These are phyloP conservation scores for Phaffia tasmanica DNA, from an alignment of 768 basidiomycete species.

Conservation along the genomic window DNA sequence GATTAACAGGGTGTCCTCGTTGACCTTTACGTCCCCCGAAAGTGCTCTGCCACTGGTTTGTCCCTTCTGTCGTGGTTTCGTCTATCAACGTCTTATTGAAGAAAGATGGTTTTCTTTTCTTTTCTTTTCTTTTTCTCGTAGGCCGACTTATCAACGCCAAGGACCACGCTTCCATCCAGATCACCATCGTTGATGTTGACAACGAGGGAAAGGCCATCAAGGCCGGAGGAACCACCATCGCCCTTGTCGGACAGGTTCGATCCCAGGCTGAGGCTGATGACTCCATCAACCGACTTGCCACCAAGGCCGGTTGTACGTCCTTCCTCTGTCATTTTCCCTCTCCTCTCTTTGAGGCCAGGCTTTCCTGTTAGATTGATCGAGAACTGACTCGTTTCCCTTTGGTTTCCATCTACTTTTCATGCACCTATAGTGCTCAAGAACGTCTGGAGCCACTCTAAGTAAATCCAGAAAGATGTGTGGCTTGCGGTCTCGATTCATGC, in stretches of 20 bases:
- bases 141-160: constrained; percentile 95
- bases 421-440: constrained; percentile 70
- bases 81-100: not conserved
- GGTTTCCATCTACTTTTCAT: constrained; percentile 3
- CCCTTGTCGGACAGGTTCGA: constrained; percentile 85
- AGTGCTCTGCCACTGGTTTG: constrained; percentile 84
- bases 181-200: constrained; percentile 90
- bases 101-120: not conserved
- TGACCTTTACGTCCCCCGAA: constrained; percentile 99
- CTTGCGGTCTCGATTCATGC: too few relatives aligned
- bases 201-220: constrained; percentile 52
- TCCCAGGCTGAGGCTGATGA: constrained; percentile 95
- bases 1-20: constrained; percentile 76
- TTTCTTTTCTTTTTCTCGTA: constrained; percentile 35
- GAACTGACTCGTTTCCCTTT: not conserved
- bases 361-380: not conserved
- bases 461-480: constrained; percentile 34
- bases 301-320: constrained; percentile 79
- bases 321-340: not conserved
- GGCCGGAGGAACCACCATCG: constrained; percentile 61
- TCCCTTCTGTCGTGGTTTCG: constrained; percentile 38
- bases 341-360: not conserved
- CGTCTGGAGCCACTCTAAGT: constrained; percentile 94
- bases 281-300: constrained; percentile 89
- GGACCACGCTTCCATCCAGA: constrained; percentile 97